Percentiles rank a stretch among this genome's conserved stretches.
phyloP scores from a whole-genome alignment of 108 stramenopile genomes.

The Nannochloropsis oceanica region DNA sequence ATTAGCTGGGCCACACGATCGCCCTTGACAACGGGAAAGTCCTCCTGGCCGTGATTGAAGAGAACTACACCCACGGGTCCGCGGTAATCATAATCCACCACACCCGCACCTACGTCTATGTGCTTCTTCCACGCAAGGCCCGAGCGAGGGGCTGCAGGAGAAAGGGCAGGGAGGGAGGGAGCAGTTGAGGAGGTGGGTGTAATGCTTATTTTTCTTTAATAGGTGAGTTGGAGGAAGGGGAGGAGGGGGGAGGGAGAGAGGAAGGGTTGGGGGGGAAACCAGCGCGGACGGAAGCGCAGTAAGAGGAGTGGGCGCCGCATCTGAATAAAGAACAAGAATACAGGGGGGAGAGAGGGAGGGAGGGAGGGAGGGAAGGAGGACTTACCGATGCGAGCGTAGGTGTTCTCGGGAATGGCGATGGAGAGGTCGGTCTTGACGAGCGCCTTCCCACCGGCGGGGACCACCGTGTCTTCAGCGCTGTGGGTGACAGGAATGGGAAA shows the following conservation, averaged over 20 bases:
- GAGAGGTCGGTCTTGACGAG: constrained; percentile 80
- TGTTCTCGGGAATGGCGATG: constrained; percentile 75
- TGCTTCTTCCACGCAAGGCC: constrained; percentile 87
- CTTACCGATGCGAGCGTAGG: constrained; percentile 80
- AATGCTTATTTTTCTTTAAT: too few relatives aligned
- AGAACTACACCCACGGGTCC: constrained; percentile 91
- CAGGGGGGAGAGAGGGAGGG: background rate
- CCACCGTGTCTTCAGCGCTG: constrained; percentile 21
- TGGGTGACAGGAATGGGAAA: background rate
- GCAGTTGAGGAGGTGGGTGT: too few relatives aligned
- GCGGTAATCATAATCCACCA: constrained; percentile 94
- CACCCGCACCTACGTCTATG: constrained; percentile 93
- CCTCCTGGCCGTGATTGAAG: constrained; percentile 80
- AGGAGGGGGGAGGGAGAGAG: background rate
- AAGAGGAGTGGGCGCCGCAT: background rate
- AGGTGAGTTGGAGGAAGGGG: too few relatives aligned
- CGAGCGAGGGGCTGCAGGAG: constrained; percentile 23
- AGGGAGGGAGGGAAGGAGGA: background rate
- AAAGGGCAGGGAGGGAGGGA: background rate
- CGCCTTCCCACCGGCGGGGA: constrained; percentile 59
- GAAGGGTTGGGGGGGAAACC: background rate
- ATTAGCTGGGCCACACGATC: constrained; percentile 98
- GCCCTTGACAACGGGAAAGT: constrained; percentile 63
- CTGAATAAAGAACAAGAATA: background rate
- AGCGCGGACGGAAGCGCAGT: background rate